These are phyloP conservation scores for Adansonia grandidieri DNA, from an alignment of 441 rosid genomes.

Conservation along the genomic window DNA sequence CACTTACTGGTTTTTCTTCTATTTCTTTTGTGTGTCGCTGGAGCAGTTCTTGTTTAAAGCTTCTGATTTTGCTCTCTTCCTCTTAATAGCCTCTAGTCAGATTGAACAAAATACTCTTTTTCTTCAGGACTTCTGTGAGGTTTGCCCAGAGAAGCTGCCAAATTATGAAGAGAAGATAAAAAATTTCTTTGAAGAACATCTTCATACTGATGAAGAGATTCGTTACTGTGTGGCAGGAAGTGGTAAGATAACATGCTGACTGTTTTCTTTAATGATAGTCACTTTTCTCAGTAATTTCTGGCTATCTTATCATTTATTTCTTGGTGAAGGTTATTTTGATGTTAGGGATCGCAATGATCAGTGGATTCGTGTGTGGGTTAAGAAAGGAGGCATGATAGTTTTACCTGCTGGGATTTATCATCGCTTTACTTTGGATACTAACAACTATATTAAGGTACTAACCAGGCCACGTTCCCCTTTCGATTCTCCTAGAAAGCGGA, in stretches of 20 bases:
- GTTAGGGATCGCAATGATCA: conserved; percentile 66
- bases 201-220: conserved; percentile 95
- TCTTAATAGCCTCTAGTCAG: background rate
- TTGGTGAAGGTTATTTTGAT: conserved; percentile 77
- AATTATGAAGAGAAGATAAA: conserved; percentile 87
- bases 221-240: conserved; percentile 91
- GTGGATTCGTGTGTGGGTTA: conserved; percentile 58
- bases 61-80: background rate
- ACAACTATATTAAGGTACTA: conserved; percentile 84
- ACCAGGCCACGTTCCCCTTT: background rate
- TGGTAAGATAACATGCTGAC: conserved; percentile 46
- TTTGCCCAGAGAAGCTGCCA: conserved; percentile 84
- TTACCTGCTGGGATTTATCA: conserved; percentile 95
- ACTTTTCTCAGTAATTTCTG: background rate
- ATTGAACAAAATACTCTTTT: background rate
- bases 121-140: conserved; percentile 81
- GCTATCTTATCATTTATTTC: background rate
- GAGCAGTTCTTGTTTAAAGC: background rate
- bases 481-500: background rate
- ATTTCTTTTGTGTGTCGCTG: background rate
- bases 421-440: conserved; percentile 75
- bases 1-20: background rate
- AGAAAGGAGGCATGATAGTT: conserved; percentile 89
- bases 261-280: background rate
- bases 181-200: conserved; percentile 83